These are phyloP conservation scores for Sporobolomyces phaffii DNA, from an alignment of 768 basidiomycete genomes.

Conservation along the genomic window DNA sequence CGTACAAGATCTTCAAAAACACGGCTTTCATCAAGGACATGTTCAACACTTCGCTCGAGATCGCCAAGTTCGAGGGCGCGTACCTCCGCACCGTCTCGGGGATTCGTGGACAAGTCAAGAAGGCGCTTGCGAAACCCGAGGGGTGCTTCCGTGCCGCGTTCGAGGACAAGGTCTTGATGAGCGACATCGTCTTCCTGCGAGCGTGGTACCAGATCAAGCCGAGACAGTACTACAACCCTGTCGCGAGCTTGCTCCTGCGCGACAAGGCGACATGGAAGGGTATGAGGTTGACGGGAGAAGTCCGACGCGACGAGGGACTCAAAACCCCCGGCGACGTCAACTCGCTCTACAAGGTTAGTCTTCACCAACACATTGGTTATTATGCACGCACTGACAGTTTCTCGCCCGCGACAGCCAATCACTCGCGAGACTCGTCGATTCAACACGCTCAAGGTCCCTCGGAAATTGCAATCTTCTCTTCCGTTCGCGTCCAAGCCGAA, in stretches of 20 bases:
- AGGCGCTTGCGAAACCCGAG: conserved; percentile 87
- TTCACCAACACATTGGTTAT: too few relatives aligned
- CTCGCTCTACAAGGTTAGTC: conserved; percentile 70
- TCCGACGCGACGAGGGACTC: conserved; percentile 75
- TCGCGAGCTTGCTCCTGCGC: conserved; percentile 78
- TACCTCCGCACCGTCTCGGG: conserved; percentile 91
- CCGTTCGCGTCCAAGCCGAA: conserved; percentile 92
- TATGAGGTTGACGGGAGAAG: conserved; percentile 91
- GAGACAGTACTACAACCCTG: conserved; percentile 91
- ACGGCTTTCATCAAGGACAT: conserved; percentile 97
- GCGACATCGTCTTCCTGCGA: conserved; percentile 88
- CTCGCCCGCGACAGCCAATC: conserved; percentile 50
- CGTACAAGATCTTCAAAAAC: conserved; percentile 98
- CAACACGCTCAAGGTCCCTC: conserved; percentile 80
- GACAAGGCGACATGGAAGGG: conserved; percentile 75
- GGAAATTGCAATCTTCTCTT: conserved; percentile 79
- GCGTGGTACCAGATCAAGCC: conserved; percentile 97
- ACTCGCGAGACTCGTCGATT: conserved; percentile 75
- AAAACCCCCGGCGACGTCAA: conserved; percentile 75
- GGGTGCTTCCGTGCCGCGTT: conserved; percentile 94
- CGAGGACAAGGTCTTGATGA: conserved; percentile 94
- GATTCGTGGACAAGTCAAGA: conserved; percentile 93
- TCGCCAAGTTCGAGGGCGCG: conserved; percentile 98
- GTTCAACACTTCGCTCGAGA: conserved; percentile 88
- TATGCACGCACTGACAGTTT: too few relatives aligned